A percentile compares a stretch with the other conserved stretches of the same genome.
phyloP scores from a whole-genome alignment of 2,329 filamentous ascomycete species.

The Diaporthe amygdali region DNA sequence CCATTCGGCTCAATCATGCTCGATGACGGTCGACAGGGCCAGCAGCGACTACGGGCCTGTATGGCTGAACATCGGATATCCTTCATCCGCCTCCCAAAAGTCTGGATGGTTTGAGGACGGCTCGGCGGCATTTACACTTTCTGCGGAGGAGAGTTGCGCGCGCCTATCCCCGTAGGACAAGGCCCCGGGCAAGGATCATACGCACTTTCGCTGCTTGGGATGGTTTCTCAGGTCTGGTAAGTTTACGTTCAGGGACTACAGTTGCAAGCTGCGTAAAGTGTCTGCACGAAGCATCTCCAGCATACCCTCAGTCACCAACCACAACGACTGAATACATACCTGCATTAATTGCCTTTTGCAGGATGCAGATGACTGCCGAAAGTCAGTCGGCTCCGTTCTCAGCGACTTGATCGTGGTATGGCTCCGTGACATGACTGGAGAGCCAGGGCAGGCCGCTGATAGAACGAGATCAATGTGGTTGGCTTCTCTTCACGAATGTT shows the following conservation, averaged over 20 bases:
- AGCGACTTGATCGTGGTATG: not conserved
- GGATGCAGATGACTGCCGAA: not conserved
- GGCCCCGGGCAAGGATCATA: not conserved
- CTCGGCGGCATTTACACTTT: constrained; percentile 1
- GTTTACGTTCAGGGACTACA: not conserved
- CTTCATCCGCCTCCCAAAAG: not conserved
- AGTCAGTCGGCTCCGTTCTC: too few species aligned
- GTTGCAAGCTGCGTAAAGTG: not conserved
- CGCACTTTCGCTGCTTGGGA: not conserved
- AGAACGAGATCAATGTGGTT: too few species aligned
- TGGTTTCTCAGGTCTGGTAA: not conserved
- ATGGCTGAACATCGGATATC: not conserved
- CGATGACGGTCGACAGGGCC: not conserved
- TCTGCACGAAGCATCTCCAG: too few species aligned
- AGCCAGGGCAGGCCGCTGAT: too few species aligned
- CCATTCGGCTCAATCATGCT: not conserved
- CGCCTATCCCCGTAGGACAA: not conserved
- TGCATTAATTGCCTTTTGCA: not conserved
- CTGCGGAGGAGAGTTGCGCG: not conserved
- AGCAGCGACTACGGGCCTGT: not conserved
- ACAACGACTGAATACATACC: not conserved
- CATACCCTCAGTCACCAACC: not conserved
- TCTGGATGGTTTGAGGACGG: not conserved
- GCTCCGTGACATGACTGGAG: not conserved
- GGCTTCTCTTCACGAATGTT: too few species aligned